Base-by-base conservation (phyloP, 306 rosid species). In the Prinsepia uniflora region DNA sequence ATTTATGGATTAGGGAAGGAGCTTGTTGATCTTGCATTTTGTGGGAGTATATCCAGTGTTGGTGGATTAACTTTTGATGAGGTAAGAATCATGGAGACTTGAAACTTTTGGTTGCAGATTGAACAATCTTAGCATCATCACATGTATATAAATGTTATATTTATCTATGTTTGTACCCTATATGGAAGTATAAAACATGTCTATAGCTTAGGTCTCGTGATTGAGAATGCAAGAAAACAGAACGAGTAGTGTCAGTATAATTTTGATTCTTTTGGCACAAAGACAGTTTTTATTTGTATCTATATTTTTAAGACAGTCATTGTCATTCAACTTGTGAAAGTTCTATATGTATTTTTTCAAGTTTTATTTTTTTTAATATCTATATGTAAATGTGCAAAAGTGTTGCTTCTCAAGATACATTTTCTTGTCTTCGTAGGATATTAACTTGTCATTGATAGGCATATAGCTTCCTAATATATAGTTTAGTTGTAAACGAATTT, bases 11-110 rank as follows among this genome's bases (percentile, higher is more conserved):
- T 94, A 42, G 99, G 99, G 64, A 80, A 81, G 81, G 95, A 86
- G 83, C 86, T 91, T 84, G 97, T 91, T 67, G 95, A 94, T 84
- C 82, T 86, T 71, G 90, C 96, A 74, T 94, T 94, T 76, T 71
- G 83, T 74, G 99, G 99, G 72, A 94, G 99, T 70, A 87, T 91
- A 71, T 94, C 99, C 6, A 84, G 89, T 69, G 81, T 91, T 70
- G 99, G 95, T 68, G 99, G 99, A 77, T 81, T 94, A 72, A 94
- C 99, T 69, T 89, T 94, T 79, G 99, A 94, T 83, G 99, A 94
- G 96, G 99, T 91, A 74, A 88, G 88, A 69, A 68, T 20, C 67
- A 57, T 67, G 15, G 10, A 17, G 49, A 34, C 12, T 10, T 40
- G n/a, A 63, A 58, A 58, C 30, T 7, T 63, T 6, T 24, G 20